Evolutionary conservation across 1,284 basidiomycete genomes (phyloP).

Genomic region (Puccinia polysora): DNA sequence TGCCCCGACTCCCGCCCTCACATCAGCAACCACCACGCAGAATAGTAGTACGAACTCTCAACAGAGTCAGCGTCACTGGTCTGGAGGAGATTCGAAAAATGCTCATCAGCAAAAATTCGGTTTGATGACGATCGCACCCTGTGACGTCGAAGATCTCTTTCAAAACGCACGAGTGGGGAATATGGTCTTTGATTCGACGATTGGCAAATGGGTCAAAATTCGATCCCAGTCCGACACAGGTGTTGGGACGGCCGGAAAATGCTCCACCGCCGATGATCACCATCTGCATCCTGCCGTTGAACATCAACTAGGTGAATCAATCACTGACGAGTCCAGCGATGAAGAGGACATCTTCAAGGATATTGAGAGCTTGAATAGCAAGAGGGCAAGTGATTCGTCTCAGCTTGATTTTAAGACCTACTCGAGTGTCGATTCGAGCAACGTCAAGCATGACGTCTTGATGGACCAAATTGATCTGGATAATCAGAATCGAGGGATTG

Average conservation of each 20-base stretch:
- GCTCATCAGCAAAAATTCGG: conserved; percentile 28
- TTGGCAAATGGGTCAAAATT: conserved; percentile 36
- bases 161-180: conserved; percentile 36
- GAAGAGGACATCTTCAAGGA: conserved; percentile 44
- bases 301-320: neutral
- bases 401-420: neutral
- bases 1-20: conserved; percentile 15
- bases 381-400: conserved; percentile 31
- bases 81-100: conserved; percentile 6
- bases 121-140: conserved; percentile 42
- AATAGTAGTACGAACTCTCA: conserved; percentile 19
- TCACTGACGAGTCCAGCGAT: conserved; percentile 33
- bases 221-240: conserved; percentile 28
- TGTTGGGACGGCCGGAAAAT: neutral
- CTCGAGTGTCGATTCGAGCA: neutral
- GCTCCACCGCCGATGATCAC: conserved; percentile 8
- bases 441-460: neutral
- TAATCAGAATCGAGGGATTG: neutral
- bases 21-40: conserved; percentile 19
- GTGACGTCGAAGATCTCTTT: conserved; percentile 40
- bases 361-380: conserved; percentile 43
- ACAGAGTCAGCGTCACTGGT: neutral
- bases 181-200: conserved; percentile 43
- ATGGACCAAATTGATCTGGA: neutral
- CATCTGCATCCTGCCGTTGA: neutral